A percentile compares a stretch with the other conserved stretches of the same genome.
Conservation (phyloP, 2,329 filamentous ascomycete species). For the Scopulariopsis brevicaulis region DNA sequence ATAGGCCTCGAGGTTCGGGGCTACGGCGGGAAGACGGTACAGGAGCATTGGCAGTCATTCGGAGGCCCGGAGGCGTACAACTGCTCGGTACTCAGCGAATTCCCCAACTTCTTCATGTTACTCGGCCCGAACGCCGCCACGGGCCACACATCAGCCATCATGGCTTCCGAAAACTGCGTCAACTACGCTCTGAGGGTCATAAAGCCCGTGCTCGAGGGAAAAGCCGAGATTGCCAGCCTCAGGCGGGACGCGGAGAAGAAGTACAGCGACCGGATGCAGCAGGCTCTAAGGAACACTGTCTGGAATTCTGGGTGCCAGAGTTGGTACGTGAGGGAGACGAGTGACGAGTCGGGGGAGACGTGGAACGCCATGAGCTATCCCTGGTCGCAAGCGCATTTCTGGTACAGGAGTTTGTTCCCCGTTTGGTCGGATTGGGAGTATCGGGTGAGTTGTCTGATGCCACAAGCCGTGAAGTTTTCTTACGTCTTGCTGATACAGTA, state of each 20-base stretch:
- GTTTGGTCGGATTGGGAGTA: conserved; percentile 19
- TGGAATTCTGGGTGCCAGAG: conserved; percentile 18
- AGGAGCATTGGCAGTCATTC: conserved; percentile 44
- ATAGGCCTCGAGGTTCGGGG: conserved; percentile 41
- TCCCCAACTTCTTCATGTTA: conserved; percentile 55
- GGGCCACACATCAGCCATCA: conserved; percentile 48
- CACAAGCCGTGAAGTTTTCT: too few species aligned
- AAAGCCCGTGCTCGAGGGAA: conserved; percentile 27
- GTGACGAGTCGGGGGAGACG: conserved; percentile 9
- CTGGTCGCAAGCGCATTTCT: conserved; percentile 20
- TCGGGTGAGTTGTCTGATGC: conserved; percentile 18
- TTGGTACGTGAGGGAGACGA: conserved; percentile 20
- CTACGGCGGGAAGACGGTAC: conserved; percentile 32
- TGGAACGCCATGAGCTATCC: conserved; percentile 25
- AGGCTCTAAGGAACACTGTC: conserved; percentile 19
- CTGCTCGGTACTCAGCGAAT: conserved; percentile 43
- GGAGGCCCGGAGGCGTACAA: conserved; percentile 54
- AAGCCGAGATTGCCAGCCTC: conserved; percentile 18
- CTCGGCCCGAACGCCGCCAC: conserved; percentile 51
- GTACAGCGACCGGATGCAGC: conserved; percentile 20
- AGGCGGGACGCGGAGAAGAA: conserved; percentile 19
- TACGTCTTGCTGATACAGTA: too few species aligned
- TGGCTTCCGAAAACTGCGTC: conserved; percentile 49
- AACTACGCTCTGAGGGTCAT: conserved; percentile 49
- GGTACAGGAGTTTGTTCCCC: conserved; percentile 24